Base-by-base conservation (phyloP, 2,329 filamentous ascomycete genomes). In the Pseudopyricularia javanii region DNA sequence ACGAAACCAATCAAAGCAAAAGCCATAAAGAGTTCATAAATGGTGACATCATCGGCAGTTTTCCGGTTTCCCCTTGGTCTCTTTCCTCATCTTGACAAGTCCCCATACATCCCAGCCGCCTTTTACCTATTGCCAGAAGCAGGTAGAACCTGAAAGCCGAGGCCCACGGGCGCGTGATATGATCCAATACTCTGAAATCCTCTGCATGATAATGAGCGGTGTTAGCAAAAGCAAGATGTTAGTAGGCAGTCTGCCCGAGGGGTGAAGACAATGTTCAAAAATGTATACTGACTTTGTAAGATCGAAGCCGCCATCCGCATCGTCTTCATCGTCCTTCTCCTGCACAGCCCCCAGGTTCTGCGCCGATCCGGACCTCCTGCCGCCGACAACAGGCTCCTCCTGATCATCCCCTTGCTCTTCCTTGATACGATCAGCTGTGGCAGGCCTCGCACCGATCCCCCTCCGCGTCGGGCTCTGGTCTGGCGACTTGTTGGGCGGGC, bases 161-260 rank as follows among this genome's bases (percentile, higher is more conserved):
- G 66, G n/a, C 71, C 68, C 9, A 75, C 71, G 1, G 74, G 74
- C 37, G 79, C 76, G 57, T 84, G 80, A 56, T 80, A 84, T 1
- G 79, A 74, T 30, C 79, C 77, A 51, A 84, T 84, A 56, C 76
- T 83, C 62, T 83, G 80, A 59, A 84, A 84, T 0, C 81, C 81
- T 68, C 78, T 81, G 54, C 14, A 24, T 37, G n/a, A 43, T 2
- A 43, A 43, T 54, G 17, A 47, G 24, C 56, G 40, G n/a, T n/a
- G 60, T 71, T 62, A 69, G 62, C 48, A 53, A 56, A 37, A 12
- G 11, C 15, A 37, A 37, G 5, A 37, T 9, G 17, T 22, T 20
- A n/a, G 22, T 43, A 7, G 5, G 7, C 37, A 11, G n/a, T n/a
- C n/a, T n/a, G n/a, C n/a, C n/a, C n/a, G n/a, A n/a, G n/a, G n/a